Evolutionary conservation across 257 asterid species (phyloP), one percentile per base, ranked within the genome.

Genomic region (Lycium barbarum): DNA sequence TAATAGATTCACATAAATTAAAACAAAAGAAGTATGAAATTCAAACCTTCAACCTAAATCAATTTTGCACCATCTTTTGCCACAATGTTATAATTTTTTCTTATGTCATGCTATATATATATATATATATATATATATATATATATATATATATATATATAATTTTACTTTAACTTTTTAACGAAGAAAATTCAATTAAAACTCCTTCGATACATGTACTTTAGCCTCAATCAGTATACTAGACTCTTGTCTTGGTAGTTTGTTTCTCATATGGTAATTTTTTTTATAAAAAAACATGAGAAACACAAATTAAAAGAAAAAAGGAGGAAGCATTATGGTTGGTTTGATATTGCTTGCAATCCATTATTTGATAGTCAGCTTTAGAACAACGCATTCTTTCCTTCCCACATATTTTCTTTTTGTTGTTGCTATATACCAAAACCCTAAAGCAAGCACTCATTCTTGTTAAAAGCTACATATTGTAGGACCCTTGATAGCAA

Each of bases 321-420:
- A 36, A 53, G 7, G 7, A 26, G 15, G 33, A 17, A 82, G 20
- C 79, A 26, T 51, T 53, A 26, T 78, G 63, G 63, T 81, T 71
- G 71, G 79, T 63, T 85, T 43, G 80, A 49, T 67, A 72, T 72
- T 84, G 83, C 71, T 83, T 71, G 82, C 82, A 86, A 67, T 83
- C 51, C 85, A 83, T 82, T 78, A 76, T 81, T 59, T 20, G 67
- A 62, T 80, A 82, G 90, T 90, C 91, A 26, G 98, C 98, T 95
- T 95, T 83, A 85, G 86, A 90, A 87, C 86, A 88, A 95, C 97
- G 97, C 98, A 92, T 89, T 89, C 93, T 87, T 90, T 93, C 86
- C 87, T 86, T 88, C 93, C 96, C 97, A 90, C 97, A 90, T 86
- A 87, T 51, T 83, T 86, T 38, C 85, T 87, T 88, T 87, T 80